These are phyloP conservation scores for Lichtheimia corymbifera DNA, from an alignment of 371 early-diverging fungal genomes.

Conservation along the genomic window DNA sequence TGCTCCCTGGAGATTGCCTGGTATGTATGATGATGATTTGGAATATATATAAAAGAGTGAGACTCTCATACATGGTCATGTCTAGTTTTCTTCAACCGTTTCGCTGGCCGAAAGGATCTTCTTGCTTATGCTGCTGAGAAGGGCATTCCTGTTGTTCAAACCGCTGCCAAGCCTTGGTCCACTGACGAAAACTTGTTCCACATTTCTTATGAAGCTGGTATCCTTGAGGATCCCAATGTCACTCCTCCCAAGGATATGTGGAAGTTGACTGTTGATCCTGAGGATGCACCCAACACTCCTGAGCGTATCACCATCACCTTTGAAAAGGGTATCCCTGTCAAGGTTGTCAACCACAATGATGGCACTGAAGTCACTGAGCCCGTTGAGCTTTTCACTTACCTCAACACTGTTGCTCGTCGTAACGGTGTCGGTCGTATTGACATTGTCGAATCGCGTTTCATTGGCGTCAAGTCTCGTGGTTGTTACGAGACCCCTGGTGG, in stretches of 20 bases:
- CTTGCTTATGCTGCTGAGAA: slow-evolving; percentile 90
- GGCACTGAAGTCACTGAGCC: slow-evolving; percentile 67
- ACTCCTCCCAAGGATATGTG: slow-evolving; percentile 97
- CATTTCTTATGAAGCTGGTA: slow-evolving; percentile 97
- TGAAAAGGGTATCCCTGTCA: slow-evolving; percentile 84
- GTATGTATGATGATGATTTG: slow-evolving; percentile 43
- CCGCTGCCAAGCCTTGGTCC: slow-evolving; percentile 96
- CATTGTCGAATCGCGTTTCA: slow-evolving; percentile 97
- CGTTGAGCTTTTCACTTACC: slow-evolving; percentile 90
- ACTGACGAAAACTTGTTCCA: slow-evolving; percentile 99
- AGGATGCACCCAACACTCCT: slow-evolving; percentile 93
- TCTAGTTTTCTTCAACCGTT: slow-evolving; percentile 88
- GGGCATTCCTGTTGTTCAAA: slow-evolving; percentile 94
- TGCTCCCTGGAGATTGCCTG: slow-evolving; percentile 93
- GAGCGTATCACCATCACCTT: slow-evolving; percentile 92
- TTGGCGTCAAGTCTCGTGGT: slow-evolving; percentile 97
- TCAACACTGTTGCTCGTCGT: slow-evolving; percentile 93
- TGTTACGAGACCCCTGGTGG: slow-evolving; percentile 99
- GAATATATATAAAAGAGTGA: not conserved
- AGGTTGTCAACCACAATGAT: slow-evolving; percentile 83
- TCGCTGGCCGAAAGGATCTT: slow-evolving; percentile 91
- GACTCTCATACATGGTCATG: not conserved
- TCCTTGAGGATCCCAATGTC: slow-evolving; percentile 91
- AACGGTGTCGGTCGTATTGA: slow-evolving; percentile 97
- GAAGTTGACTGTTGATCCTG: slow-evolving; percentile 95